phyloP scores from a whole-genome alignment of 2,329 filamentous ascomycete genomes.

The Sporothrix pseudoabietina region DNA sequence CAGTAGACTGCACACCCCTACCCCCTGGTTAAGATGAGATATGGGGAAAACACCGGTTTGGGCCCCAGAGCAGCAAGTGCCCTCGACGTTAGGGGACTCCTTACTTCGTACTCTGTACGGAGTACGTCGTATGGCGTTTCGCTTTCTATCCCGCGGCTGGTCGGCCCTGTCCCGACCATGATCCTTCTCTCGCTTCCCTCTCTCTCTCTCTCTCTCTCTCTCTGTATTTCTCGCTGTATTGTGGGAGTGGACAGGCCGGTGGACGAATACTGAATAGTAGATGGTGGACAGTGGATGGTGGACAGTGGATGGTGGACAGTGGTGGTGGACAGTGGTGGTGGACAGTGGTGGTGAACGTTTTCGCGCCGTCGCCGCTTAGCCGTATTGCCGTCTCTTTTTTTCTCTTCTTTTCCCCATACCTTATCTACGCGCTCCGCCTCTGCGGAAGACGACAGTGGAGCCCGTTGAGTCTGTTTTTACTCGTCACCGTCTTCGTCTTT shows the following conservation, averaged over 20 bases:
- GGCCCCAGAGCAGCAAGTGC: background rate
- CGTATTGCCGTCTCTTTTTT: background rate
- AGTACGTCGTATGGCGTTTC: background rate
- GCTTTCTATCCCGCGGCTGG: background rate
- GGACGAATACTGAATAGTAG: background rate
- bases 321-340: no score
- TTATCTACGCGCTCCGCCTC: background rate
- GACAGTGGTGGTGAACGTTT: background rate
- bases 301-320: background rate
- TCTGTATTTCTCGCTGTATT: slow-evolving; percentile 12
- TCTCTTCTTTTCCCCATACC: background rate
- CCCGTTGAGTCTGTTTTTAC: background rate
- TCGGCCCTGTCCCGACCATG: background rate
- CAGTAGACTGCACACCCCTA: background rate
- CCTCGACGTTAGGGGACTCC: background rate
- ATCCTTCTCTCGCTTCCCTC: background rate
- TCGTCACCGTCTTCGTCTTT: background rate
- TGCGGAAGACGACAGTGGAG: background rate
- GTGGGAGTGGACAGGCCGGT: background rate
- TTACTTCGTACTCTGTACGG: background rate
- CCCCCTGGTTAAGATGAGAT: slow-evolving; percentile 4
- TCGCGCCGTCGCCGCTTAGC: slow-evolving; percentile 23
- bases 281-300: background rate
- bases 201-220: background rate
- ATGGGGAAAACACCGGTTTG: background rate